phyloP scores from a whole-genome alignment of 768 basidiomycete species.

The Suillus paluster region DNA sequence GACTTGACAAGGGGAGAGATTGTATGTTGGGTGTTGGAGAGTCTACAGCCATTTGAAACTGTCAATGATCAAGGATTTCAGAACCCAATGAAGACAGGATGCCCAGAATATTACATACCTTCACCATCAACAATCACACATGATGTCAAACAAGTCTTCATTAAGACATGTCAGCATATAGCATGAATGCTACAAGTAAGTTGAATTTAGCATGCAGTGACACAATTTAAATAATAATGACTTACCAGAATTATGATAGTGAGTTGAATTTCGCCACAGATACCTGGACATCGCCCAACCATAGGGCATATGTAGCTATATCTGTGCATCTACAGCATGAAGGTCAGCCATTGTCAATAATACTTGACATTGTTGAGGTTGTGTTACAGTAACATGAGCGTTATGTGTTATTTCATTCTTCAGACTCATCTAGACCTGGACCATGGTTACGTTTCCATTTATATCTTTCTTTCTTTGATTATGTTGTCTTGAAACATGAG shows the following conservation, averaged over 20 bases:
- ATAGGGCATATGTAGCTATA: constrained; percentile 32
- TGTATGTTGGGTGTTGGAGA: constrained; percentile 41
- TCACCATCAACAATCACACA: constrained; percentile 35
- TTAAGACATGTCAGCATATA: constrained; percentile 20
- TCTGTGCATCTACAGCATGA: constrained; percentile 38
- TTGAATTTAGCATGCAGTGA: too few relatives aligned
- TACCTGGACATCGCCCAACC: constrained; percentile 21
- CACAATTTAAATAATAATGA: too few relatives aligned
- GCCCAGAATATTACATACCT: constrained; percentile 39
- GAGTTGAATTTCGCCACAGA: constrained; percentile 38
- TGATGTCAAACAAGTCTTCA: constrained; percentile 37
- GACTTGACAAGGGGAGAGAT: constrained; percentile 34
- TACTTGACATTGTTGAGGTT: constrained; percentile 44
- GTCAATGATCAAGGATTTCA: constrained; percentile 39
- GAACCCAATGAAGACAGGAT: not conserved
- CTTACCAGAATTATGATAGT: constrained; percentile 33
- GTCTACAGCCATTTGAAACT: constrained; percentile 36
- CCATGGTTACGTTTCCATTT: too few relatives aligned
- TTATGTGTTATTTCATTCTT: too few relatives aligned
- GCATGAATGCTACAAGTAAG: constrained; percentile 26
- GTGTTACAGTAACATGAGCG: too few relatives aligned
- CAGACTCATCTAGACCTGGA: too few relatives aligned
- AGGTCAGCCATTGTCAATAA: constrained; percentile 27
- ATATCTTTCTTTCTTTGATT: too few relatives aligned
- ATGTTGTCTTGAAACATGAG: too few relatives aligned